Base-by-base conservation (phyloP, 495 filamentous ascomycete species). In the Penicillium lividum region DNA sequence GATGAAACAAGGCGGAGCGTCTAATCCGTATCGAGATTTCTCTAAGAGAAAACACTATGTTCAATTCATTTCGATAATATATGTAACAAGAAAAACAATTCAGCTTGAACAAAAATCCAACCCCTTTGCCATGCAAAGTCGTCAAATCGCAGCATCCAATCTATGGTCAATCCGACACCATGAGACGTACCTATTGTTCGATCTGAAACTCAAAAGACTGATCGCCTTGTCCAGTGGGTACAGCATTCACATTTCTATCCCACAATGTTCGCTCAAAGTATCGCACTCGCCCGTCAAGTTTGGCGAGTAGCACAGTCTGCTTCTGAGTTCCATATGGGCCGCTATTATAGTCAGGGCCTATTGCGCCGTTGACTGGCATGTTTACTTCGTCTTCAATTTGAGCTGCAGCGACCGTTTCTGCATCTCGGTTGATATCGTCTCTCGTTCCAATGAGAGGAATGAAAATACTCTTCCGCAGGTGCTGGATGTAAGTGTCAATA, bases 291-390 rank as follows among this genome's bases (percentile, higher is more conserved):
- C 93, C 93, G 18, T 87, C 77, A 67, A 81, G 82, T 59, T 86
- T 85, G 28, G 96, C 87, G 16, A 98, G 78, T 27, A 98, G 76
- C 11, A 98, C 77, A 0, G 91, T 96, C 78, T 98, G 93, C 61
- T 91, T 86, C 70, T 96, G 91, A 1, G 94, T 98, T n/a, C 94
- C 94, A 73, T 98, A 98, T 5, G 68, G 58, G 0, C 77, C 77
- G 22, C 68, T 63, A 22, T 62, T 61, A 58, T 69, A 80, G 15
- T 64, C 65, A 40, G 63, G 65, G 28, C 67, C 61, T 33, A 67
- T 49, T n/a, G 55, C 47, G 18, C 58, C 62, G 28, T 72, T 63
- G 8, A 57, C 28, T 3, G 56, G 11, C 33, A 56, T 44, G 9
- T 61, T 59, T 18, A 50, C 50, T 42, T 68, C 64, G 38, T 65